Evolutionary conservation across 2,329 filamentous ascomycete genomes (phyloP).

Genomic region (Colletotrichum siamense): DNA sequence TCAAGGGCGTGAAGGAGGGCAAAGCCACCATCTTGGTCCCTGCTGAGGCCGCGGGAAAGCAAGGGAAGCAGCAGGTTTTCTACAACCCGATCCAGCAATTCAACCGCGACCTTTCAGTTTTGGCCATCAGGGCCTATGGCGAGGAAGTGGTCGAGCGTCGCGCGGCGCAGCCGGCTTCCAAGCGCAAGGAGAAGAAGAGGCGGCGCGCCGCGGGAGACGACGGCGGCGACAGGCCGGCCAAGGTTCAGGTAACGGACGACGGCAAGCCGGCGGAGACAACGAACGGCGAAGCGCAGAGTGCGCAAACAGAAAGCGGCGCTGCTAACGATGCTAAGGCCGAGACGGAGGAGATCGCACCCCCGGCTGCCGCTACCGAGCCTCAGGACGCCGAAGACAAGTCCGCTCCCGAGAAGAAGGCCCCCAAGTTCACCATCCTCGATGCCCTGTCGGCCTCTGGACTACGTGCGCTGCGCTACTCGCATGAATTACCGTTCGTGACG

Average conservation of each 20-base stretch:
- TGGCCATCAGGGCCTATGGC: conserved; percentile 89
- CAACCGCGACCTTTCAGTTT: conserved; percentile 92
- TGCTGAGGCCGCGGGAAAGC: conserved; percentile 42
- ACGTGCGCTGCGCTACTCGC: conserved; percentile 87
- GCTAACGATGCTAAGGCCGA: not conserved
- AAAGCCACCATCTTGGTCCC: conserved; percentile 63
- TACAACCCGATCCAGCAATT: conserved; percentile 99
- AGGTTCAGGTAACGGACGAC: conserved; percentile 30
- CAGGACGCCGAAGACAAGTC: conserved; percentile 1
- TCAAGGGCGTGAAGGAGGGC: conserved; percentile 59
- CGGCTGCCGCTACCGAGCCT: conserved; percentile 5
- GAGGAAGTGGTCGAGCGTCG: conserved; percentile 63
- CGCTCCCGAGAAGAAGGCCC: not conserved
- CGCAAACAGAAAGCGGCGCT: not conserved
- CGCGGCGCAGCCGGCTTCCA: conserved; percentile 40
- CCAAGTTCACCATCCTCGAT: conserved; percentile 83
- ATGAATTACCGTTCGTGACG: conserved; percentile 86
- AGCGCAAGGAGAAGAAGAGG: conserved; percentile 37
- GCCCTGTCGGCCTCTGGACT: conserved; percentile 93
- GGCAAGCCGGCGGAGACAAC: conserved; percentile 22
- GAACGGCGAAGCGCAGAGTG: conserved; percentile 8
- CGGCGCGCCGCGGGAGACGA: conserved; percentile 52
- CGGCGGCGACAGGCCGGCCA: conserved; percentile 43
- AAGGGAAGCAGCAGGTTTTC: conserved; percentile 78
- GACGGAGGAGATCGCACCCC: conserved; percentile 12